Evolutionary conservation across 2,329 filamentous ascomycete species (phyloP).

Genomic region (Ophiostoma sp.): DNA sequence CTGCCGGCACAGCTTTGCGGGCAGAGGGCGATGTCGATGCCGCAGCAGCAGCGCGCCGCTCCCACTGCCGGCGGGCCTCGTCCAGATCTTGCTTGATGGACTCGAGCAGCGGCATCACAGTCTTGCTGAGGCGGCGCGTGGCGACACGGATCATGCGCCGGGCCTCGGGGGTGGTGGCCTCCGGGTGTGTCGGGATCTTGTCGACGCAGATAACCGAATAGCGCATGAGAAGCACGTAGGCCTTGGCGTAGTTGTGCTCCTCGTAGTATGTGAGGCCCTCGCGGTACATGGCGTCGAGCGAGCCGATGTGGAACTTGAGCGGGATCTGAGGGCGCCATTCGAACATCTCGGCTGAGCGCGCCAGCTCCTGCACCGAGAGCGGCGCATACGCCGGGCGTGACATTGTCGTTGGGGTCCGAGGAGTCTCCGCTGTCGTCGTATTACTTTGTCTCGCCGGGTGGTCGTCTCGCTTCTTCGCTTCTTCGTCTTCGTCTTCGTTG

Average conservation of each 20-base stretch:
- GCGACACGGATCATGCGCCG: constrained; percentile 55
- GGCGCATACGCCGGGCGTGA: constrained; percentile 39
- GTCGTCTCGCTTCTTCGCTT: neutral
- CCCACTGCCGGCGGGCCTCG: constrained; percentile 63
- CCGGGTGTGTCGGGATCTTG: constrained; percentile 68
- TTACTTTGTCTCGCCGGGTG: neutral
- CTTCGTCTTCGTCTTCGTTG: neutral
- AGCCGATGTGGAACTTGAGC: constrained; percentile 74
- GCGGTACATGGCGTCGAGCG: constrained; percentile 70
- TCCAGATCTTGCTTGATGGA: constrained; percentile 72
- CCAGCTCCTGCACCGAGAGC: constrained; percentile 70
- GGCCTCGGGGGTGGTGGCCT: constrained; percentile 61
- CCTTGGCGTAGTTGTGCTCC: constrained; percentile 80
- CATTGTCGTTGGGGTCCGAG: neutral
- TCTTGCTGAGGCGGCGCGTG: constrained; percentile 42
- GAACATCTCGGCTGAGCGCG: constrained; percentile 69
- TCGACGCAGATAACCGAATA: constrained; percentile 80
- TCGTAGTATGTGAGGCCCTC: constrained; percentile 82
- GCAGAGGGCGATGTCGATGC: constrained; percentile 16
- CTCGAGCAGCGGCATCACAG: constrained; percentile 67
- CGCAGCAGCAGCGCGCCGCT: constrained; percentile 33
- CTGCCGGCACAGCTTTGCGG: neutral
- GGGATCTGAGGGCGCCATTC: constrained; percentile 72
- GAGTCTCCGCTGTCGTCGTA: neutral
- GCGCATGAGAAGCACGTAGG: constrained; percentile 86